Evolutionary conservation across 2,329 filamentous ascomycete genomes (phyloP), one percentile per base, ranked within the genome.

Genomic region (Clarireedia sp.): DNA sequence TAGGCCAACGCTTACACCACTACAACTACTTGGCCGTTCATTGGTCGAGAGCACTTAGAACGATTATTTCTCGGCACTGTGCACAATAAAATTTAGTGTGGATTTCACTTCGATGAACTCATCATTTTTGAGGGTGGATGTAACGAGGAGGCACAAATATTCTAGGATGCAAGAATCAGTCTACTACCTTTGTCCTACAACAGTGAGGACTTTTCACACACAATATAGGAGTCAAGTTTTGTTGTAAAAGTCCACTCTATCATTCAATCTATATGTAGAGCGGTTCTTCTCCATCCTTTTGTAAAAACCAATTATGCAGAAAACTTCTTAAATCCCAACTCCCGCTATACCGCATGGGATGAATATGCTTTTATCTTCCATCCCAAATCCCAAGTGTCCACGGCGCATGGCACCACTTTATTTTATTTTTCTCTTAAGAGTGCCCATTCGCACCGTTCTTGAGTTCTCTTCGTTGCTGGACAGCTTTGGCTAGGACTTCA

Each of bases 401-500:
- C 17, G 5, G 2, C 6, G 2, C 29, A 33, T 16, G 16, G 16
- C 29, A 48, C 5, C 14, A n/a, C 21, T 33, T 48, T 16, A 19
- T n/a, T 33, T 1, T 33, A 26, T 12, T 4, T 33, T 33, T 1
- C 12, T 12, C 12, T 33, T 12, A 33, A 14, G 45, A 16, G 10
- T 36, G 24, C 26, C 62, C 54, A 47, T 60, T 62, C 19, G 59
- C 46, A 40, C 54, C 54, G 6, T 63, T 62, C 19, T 53, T 53
- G 2, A 74, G 61, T 57, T 76, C 79, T 70, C 88, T 81, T 66
- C 90, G 81, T 69, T 86, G 80, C 69, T 85, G 84, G 53, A 96
- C 89, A 26, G 90, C 88, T 52, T 84, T 79, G 17, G 92, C 92
- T 45, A 99, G 80, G 50, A 78, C 77, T 62, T 87, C 86, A 10